Conservation (phyloP, 202 grass and related monocot genomes). For the Eragrostis tef region DNA sequence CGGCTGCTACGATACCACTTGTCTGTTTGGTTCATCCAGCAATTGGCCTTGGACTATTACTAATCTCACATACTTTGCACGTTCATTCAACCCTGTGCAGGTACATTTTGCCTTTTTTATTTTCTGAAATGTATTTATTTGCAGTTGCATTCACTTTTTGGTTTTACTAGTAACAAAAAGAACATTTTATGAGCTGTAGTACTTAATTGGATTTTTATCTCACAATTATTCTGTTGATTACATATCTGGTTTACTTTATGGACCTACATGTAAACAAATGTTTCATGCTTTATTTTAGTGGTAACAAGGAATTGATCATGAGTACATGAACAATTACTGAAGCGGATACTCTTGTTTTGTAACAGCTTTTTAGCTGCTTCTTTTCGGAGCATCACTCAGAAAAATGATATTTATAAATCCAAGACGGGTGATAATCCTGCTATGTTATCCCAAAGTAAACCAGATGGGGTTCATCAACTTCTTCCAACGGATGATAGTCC, state of each 20-base stretch:
- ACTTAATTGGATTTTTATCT: conserved; percentile 22
- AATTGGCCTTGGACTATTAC: conserved; percentile 74
- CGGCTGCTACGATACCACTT: conserved; percentile 67
- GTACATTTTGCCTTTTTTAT: conserved; percentile 51
- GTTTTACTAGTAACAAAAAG: not conserved
- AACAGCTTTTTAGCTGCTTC: conserved; percentile 86
- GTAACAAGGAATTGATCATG: no score
- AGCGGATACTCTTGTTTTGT: conserved; percentile 43
- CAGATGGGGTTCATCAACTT: conserved; percentile 60
- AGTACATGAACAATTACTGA: conserved; percentile 14
- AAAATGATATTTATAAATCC: conserved; percentile 60
- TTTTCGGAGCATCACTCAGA: conserved; percentile 77
- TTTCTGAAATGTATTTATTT: conserved; percentile 16
- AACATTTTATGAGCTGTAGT: not conserved
- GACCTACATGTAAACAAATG: not conserved
- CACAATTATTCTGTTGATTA: not conserved
- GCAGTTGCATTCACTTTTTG: not conserved
- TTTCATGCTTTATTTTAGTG: no score
- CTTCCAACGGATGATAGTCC: conserved; percentile 77
- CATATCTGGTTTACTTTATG: not conserved
- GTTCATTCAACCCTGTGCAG: conserved; percentile 85
- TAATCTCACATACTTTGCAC: conserved; percentile 76
- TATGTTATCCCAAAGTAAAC: conserved; percentile 55
- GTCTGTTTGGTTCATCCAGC: conserved; percentile 93
- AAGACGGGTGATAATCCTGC: conserved; percentile 56